Percentiles rank a stretch among this genome's conserved stretches.
phyloP scores from a whole-genome alignment of 2,329 filamentous ascomycete genomes.

The Neonectria ditissima region DNA sequence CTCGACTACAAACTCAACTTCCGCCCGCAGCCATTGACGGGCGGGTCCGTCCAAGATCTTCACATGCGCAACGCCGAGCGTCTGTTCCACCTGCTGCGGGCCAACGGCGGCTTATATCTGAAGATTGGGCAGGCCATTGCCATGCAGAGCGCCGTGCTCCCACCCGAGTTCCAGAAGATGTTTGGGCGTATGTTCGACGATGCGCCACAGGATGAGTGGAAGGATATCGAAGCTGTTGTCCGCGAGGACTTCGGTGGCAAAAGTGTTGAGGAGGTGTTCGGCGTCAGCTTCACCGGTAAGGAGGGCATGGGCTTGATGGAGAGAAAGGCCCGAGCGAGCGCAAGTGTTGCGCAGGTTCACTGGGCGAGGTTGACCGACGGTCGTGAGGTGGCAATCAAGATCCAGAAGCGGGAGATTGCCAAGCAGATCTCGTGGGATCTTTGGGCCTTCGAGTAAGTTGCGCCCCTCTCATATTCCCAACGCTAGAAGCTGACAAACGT shows the following conservation, averaged over 20 bases:
- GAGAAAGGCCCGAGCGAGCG: constrained; percentile 75
- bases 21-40: constrained; percentile 79
- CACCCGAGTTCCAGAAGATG: constrained; percentile 96
- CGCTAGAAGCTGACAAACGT: constrained; percentile 28
- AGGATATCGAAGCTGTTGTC: constrained; percentile 86
- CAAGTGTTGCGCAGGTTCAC: constrained; percentile 96
- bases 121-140: constrained; percentile 99
- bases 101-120: constrained; percentile 93
- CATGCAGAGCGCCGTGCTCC: constrained; percentile 95
- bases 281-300: constrained; percentile 82
- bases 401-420: constrained; percentile 94
- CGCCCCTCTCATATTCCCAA: neutral
- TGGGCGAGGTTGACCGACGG: constrained; percentile 91
- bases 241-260: constrained; percentile 84
- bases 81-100: constrained; percentile 81
- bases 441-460: constrained; percentile 88
- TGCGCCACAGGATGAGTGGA: constrained; percentile 92
- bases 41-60: constrained; percentile 78
- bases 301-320: constrained; percentile 75
- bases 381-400: constrained; percentile 92
- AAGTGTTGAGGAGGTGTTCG: constrained; percentile 90
- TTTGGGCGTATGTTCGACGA: constrained; percentile 98
- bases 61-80: constrained; percentile 87
- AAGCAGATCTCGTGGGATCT: constrained; percentile 94
- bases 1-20: constrained; percentile 98